Base-by-base conservation (phyloP, 129 eudicot species). In the Escallonia rubra region DNA sequence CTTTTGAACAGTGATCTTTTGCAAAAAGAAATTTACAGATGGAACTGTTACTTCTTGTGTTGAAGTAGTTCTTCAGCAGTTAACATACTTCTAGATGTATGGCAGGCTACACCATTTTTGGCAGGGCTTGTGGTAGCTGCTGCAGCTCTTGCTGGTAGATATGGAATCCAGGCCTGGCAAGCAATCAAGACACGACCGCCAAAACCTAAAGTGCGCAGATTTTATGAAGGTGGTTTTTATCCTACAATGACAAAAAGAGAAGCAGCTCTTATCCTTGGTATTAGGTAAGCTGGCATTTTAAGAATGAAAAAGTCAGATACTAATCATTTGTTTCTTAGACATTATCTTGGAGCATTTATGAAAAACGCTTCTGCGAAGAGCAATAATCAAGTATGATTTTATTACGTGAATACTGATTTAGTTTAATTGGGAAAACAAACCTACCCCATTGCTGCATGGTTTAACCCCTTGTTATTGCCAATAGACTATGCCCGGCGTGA, bases 231-330 rank as follows among this genome's bases (percentile, higher is more conserved):
- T 12, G 89, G 89, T 5, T 83, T 83, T 64, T 62, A 80, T 23
- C 65, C 11, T 13, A 61, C 39, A 45, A 83, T 83, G 85, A 83
- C 81, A 0, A 83, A 78, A 62, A 72, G 85, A 50, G 89, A 83
- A 58, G 89, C 89, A 7, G 85, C 89, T 47, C 65, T 76, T 68
- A 80, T 83, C 76, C 85, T 83, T 66, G 89, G 89, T n/a, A 77
- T 80, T 10, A 80, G 89, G 89, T 83, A 68, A 43, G 3, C 8
- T 23, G n/a, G 13, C 59, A 11, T 11, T 11, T 11, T 54, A 23
- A 23, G 34, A 23, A 1, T 0, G 34, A 23, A 23, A 23, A 23
- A 23, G 34, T 34, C 10, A 50, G 10, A 54, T 12, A 4, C 4
- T 7, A 2, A 11, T 13, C 14, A 4, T 54, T 54, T 2, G 7